These are phyloP conservation scores for Aspergillus sp. DNA, from an alignment of 2,329 filamentous ascomycete genomes.

Conservation along the genomic window DNA sequence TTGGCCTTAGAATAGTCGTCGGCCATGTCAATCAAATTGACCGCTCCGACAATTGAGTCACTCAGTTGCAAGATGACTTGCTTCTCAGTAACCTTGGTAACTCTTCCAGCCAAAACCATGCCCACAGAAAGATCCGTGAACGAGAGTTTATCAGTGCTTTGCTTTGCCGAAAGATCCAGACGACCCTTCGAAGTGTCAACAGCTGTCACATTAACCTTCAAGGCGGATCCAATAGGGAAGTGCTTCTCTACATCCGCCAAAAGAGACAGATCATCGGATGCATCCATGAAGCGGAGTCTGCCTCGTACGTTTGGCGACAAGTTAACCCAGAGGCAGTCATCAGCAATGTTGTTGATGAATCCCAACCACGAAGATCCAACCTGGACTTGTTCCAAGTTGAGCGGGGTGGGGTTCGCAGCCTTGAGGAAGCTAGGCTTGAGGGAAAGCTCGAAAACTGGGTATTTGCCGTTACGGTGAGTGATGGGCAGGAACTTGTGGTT, in stretches of 20 bases:
- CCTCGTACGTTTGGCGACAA: constrained; percentile 84
- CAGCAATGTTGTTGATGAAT: constrained; percentile 84
- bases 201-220: constrained; percentile 72
- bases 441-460: constrained; percentile 78
- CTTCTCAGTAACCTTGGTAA: constrained; percentile 81
- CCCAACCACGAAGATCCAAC: constrained; percentile 69
- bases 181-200: constrained; percentile 69
- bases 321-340: constrained; percentile 83
- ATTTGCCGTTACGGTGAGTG: constrained; percentile 75
- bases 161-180: constrained; percentile 77
- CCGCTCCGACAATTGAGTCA: constrained; percentile 70
- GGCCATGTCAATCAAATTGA: constrained; percentile 75
- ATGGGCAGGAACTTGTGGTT: constrained; percentile 91
- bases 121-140: constrained; percentile 71
- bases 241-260: constrained; percentile 70
- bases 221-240: constrained; percentile 85
- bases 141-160: constrained; percentile 57
- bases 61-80: constrained; percentile 82
- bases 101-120: constrained; percentile 74
- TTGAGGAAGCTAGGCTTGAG: constrained; percentile 62
- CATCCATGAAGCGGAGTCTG: constrained; percentile 74
- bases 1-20: constrained; percentile 83
- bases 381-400: constrained; percentile 69
- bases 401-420: constrained; percentile 53
- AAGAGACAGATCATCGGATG: constrained; percentile 79